These are phyloP conservation scores for Coemansia javaensis DNA, from an alignment of 192 early-diverging fungal genomes.

Conservation along the genomic window DNA sequence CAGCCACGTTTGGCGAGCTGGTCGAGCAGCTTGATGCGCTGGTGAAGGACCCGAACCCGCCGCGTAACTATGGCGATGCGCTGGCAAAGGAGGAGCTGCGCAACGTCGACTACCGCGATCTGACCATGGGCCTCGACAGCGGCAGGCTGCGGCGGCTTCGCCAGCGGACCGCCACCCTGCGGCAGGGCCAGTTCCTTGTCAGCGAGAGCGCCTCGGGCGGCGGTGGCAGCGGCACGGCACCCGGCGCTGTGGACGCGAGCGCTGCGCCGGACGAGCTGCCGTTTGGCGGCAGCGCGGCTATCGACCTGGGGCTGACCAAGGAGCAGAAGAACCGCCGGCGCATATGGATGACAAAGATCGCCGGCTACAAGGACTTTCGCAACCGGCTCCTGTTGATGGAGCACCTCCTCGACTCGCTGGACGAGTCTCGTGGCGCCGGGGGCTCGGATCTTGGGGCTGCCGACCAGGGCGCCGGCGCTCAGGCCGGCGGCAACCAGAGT, in stretches of 20 bases:
- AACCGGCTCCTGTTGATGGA: constrained; percentile 27
- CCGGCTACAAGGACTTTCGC: constrained; percentile 36
- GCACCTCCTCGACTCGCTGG: constrained; percentile 11
- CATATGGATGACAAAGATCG: constrained; percentile 41
- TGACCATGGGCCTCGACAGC: constrained; percentile 4
- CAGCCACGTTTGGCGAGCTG: constrained; percentile 27
- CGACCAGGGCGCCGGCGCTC: background rate
- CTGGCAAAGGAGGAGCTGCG: constrained; percentile 47
- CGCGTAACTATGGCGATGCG: constrained; percentile 48
- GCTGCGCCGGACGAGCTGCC: too few relatives aligned
- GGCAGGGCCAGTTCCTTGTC: background rate
- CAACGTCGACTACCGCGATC: constrained; percentile 17
- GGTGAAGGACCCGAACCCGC: constrained; percentile 46
- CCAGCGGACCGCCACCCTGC: constrained; percentile 11
- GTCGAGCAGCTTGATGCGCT: constrained; percentile 36
- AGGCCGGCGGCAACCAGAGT: background rate
- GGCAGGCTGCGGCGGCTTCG: constrained; percentile 7
- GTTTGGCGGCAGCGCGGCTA: too few relatives aligned
- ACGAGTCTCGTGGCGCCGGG: constrained; percentile 3
- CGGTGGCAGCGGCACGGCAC: too few relatives aligned
- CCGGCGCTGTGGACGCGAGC: too few relatives aligned
- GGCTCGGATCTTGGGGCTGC: too few relatives aligned
- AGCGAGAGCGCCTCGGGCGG: too few relatives aligned
- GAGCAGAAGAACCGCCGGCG: constrained; percentile 37
- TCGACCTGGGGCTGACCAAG: constrained; percentile 18